Conservation (phyloP, 768 basidiomycete genomes). For the Ephemerocybe angulata region DNA sequence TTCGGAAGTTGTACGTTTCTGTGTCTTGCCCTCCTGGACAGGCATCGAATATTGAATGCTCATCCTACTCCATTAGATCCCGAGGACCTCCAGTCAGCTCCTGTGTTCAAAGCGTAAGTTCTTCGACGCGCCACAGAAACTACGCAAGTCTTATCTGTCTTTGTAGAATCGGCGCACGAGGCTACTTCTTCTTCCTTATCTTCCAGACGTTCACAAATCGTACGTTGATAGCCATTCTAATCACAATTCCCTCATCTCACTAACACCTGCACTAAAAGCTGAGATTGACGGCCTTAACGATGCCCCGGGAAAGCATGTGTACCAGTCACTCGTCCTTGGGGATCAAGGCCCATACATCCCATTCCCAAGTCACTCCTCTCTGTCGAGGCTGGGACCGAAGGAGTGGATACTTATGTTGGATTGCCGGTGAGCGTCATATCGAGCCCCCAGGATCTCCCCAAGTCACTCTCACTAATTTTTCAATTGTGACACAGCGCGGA, state of each 20-base stretch:
- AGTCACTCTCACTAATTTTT: background rate
- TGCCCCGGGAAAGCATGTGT: conserved; percentile 55
- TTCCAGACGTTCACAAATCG: conserved; percentile 92
- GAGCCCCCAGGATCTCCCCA: conserved; percentile 3
- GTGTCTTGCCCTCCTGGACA: background rate
- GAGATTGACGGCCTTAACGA: conserved; percentile 73
- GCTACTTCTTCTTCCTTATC: conserved; percentile 89
- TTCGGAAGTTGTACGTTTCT: conserved; percentile 71
- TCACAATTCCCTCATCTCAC: background rate
- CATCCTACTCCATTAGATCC: conserved; percentile 51
- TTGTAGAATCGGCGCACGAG: conserved; percentile 71
- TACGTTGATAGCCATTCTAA: conserved; percentile 21
- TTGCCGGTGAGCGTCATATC: conserved; percentile 55
- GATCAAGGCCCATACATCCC: conserved; percentile 73
- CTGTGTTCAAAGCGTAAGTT: conserved; percentile 66
- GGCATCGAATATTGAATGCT: background rate
- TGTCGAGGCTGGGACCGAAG: conserved; percentile 77
- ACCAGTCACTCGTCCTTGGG: conserved; percentile 74
- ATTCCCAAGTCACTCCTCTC: conserved; percentile 77
- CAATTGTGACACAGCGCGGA: conserved; percentile 60
- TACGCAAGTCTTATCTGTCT: background rate
- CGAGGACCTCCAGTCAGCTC: conserved; percentile 68
- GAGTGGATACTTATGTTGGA: conserved; percentile 74
- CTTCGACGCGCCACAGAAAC: background rate
- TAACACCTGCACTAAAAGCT: conserved; percentile 33